Base-by-base conservation (phyloP, 768 basidiomycete genomes). In the Trametes cinnabarina region DNA sequence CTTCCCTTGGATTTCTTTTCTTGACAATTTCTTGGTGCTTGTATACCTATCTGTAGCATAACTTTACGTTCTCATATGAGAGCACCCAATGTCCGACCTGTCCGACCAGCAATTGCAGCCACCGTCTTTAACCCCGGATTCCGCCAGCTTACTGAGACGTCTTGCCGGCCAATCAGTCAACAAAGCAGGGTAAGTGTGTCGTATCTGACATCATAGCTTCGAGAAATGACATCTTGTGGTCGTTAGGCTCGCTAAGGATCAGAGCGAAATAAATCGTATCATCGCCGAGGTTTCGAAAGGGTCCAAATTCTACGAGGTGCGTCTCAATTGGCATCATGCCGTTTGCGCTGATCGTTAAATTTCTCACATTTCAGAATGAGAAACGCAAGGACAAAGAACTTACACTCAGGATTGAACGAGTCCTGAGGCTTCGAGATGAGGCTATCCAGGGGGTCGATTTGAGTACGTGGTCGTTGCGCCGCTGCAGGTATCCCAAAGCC, bases 231-330 rank as follows among this genome's bases (percentile, higher is more conserved):
- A 37, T n/a, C 3, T 1, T 35, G 9, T 17, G 37, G 5, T 5
- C 42, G 30, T n/a, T 53, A 65, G 89, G 51, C 80, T 92, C 57
- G 80, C 87, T 8, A 82, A 82, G 61, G 90, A 92, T 65, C 90
- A 92, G 66, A 79, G 82, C 30, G 92, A 92, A 67, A 89, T 96
- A 43, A 95, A 94, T 64, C 84, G 82, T 17, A 82, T 94, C 54
- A 97, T 96, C 50, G 90, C 91, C 1, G 91, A 96, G 51, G 93
- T 85, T 17, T 94, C 91, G 7, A 94, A 92, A 68, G 94, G 94
- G 3, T 95, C 93, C 25, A 94, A 93, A 73, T 98, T 90, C 72
- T 95, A 92, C 69, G 85, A 93, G 76, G 88, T 83, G 69, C 8
- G 6, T 28, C 23, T 23, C 20, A 12, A 47, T 34, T 35, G 44